Evolutionary conservation across 1,139 yeast species (phyloP).

Genomic region (Yamadazyma blattariae): DNA sequence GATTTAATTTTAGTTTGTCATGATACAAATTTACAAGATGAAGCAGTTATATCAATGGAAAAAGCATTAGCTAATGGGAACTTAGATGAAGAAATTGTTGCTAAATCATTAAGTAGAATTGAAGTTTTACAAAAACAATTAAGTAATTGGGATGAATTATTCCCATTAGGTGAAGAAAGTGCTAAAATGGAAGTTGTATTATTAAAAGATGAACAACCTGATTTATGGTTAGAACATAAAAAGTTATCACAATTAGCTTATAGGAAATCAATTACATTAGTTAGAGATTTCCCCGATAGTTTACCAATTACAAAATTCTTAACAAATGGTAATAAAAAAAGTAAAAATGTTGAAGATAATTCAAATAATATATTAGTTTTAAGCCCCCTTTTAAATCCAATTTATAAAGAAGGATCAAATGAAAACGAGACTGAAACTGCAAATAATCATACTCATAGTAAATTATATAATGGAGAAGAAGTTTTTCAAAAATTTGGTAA

Average conservation of each 20-base stretch:
- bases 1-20: constrained; percentile 66
- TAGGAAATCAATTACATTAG: constrained; percentile 52
- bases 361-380: constrained; percentile 45
- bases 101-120: constrained; percentile 43
- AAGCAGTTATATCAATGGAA: constrained; percentile 53
- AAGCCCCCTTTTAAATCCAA: constrained; percentile 52
- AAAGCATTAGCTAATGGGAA: constrained; percentile 55
- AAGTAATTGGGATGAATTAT: constrained; percentile 48
- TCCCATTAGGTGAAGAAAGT: constrained; percentile 35
- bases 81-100: constrained; percentile 43
- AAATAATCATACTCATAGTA: too few relatives aligned
- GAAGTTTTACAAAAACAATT: constrained; percentile 41
- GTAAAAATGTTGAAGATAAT: constrained; percentile 1
- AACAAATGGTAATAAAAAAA: constrained; percentile 6
- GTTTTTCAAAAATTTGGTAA: constrained; percentile 54
- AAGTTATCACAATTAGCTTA: constrained; percentile 48
- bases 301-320: constrained; percentile 49
- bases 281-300: constrained; percentile 52
- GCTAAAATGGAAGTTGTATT: constrained; percentile 23
- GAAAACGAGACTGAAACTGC: too few relatives aligned
- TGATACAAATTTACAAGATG: constrained; percentile 53
- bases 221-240: constrained; percentile 42
- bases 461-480: constrained; percentile 51
- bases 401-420: constrained; percentile 22
- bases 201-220: constrained; percentile 29